A percentile compares a stretch with the other conserved stretches of the same genome.
phyloP scores from a whole-genome alignment of 345 rosid species.

The Iberis pinnata region DNA sequence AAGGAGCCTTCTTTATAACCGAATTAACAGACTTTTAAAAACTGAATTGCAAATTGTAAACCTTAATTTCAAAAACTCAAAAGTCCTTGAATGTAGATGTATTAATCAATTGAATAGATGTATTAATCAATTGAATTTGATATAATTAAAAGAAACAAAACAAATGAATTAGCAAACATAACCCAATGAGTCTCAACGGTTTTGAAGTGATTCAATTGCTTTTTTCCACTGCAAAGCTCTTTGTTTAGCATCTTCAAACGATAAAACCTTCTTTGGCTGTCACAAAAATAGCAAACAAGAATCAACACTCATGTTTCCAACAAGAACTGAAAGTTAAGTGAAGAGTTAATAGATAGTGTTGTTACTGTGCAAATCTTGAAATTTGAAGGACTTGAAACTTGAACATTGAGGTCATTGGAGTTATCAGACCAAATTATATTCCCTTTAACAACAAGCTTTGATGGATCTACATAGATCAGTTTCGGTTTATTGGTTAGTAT shows the following conservation, averaged over 20 bases:
- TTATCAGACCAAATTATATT: constrained; percentile 87
- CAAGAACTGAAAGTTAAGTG: neutral
- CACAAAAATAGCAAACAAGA: constrained; percentile 4
- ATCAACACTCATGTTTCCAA: constrained; percentile 2
- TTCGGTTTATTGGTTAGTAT: constrained; percentile 91
- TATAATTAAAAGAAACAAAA: too few relatives aligned
- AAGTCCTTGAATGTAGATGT: too few relatives aligned
- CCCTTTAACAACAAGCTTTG: constrained; percentile 74
- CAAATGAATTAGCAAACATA: too few relatives aligned
- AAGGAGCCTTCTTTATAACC: too few relatives aligned
- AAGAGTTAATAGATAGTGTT: neutral
- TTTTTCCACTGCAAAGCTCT: constrained; percentile 92
- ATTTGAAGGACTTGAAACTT: constrained; percentile 66
- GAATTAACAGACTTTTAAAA: too few relatives aligned
- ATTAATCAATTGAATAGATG: too few relatives aligned
- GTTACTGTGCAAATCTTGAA: constrained; percentile 90
- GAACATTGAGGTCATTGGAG: constrained; percentile 73
- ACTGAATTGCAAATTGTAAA: too few relatives aligned
- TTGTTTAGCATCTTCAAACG: constrained; percentile 87
- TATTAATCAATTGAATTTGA: too few relatives aligned
- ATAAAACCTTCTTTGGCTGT: constrained; percentile 92
- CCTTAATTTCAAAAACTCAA: too few relatives aligned
- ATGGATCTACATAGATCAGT: constrained; percentile 78
- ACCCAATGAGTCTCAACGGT: constrained; percentile 55
- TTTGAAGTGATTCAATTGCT: constrained; percentile 90